Evolutionary conservation across 768 basidiomycete genomes (phyloP).

Genomic region (Rhizopogon roseolus): DNA sequence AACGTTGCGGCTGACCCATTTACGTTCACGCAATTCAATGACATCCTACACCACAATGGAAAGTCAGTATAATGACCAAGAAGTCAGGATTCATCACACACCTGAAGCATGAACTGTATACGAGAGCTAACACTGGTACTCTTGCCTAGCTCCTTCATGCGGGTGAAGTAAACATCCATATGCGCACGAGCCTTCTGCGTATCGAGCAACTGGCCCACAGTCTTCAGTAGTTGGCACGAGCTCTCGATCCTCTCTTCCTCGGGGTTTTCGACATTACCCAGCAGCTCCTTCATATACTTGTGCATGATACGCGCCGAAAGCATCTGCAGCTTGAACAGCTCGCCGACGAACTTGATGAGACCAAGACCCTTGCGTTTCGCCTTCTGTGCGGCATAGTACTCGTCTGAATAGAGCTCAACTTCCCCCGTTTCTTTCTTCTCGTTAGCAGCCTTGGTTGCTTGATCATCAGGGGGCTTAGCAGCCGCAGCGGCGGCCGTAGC

Average conservation of each 20-base stretch:
- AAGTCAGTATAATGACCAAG: slow-evolving; percentile 2
- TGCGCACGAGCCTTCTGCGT: slow-evolving; percentile 75
- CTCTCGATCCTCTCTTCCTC: slow-evolving; percentile 98
- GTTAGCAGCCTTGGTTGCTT: slow-evolving; percentile 68
- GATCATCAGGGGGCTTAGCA: too few species aligned
- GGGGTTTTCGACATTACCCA: slow-evolving; percentile 90
- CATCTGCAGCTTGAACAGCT: slow-evolving; percentile 99
- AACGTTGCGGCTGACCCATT: slow-evolving; percentile 74
- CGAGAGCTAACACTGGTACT: slow-evolving; percentile 74
- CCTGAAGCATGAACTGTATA: slow-evolving; percentile 95
- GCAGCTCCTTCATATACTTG: slow-evolving; percentile 93
- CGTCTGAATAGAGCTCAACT: slow-evolving; percentile 84
- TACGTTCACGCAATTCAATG: slow-evolving; percentile 79
- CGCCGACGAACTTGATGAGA: slow-evolving; percentile 97
- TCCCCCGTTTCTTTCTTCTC: slow-evolving; percentile 50
- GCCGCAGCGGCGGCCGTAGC: too few species aligned
- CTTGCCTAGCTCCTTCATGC: slow-evolving; percentile 81
- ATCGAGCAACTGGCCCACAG: slow-evolving; percentile 85
- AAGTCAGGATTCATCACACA: slow-evolving; percentile 32
- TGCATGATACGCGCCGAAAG: slow-evolving; percentile 97
- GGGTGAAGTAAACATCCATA: slow-evolving; percentile 89
- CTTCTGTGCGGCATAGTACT: slow-evolving; percentile 95
- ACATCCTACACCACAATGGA: slow-evolving; percentile 64
- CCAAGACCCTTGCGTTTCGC: slow-evolving; percentile 96
- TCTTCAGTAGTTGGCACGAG: slow-evolving; percentile 86